Evolutionary conservation across 495 filamentous ascomycete genomes (phyloP), one percentile per base, ranked within the genome.

Genomic region (Cryomyces minteri): DNA sequence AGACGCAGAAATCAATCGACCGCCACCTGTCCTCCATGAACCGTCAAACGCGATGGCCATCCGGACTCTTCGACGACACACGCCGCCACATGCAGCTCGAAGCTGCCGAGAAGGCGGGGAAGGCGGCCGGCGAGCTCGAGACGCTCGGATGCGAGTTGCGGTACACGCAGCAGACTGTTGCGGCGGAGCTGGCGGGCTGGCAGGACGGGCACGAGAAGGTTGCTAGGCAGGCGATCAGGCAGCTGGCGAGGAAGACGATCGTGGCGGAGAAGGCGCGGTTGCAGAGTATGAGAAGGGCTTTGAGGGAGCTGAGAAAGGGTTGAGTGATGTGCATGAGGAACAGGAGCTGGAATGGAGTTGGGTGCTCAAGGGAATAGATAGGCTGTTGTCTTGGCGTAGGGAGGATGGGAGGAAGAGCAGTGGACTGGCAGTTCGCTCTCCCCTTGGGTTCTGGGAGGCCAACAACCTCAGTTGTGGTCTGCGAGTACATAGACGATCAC

Each of bases 81-180:
- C 72, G 88, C 14, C 76, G 80, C 49, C 78, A 82, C 40, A 70
- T 84, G 40, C 79, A 82, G 54, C 76, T 83, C 38, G 88, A 94
- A 32, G 77, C 80, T 31, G 77, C 80, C 54, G 74, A 82, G 43
- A 84, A 80, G 54, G 80, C 81, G 29, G 68, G 69, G 40, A 71
- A 74, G 28, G 70, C 68, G 10, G 70, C 79, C 49, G 58, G 66
- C 12, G 82, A 94, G 52, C 63, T 81, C 6, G 67, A 74, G 32
- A 68, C 66, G 28, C 58, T 94, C 12, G 77, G 79, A 0, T 73
- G 73, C 41, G 92, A 99, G 56, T 60, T 99, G 14, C 65, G 83
- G 32, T 95, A 92, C 58, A 94, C 87, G 43, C 88, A 94, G 62
- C 82, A 88, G 59, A 84, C 88, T 7, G 88, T 95, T 5, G 88